A percentile compares a stretch with the other conserved stretches of the same genome.
Conservation (phyloP, 371 early-diverging fungal species). For the Mycotypha africana region DNA sequence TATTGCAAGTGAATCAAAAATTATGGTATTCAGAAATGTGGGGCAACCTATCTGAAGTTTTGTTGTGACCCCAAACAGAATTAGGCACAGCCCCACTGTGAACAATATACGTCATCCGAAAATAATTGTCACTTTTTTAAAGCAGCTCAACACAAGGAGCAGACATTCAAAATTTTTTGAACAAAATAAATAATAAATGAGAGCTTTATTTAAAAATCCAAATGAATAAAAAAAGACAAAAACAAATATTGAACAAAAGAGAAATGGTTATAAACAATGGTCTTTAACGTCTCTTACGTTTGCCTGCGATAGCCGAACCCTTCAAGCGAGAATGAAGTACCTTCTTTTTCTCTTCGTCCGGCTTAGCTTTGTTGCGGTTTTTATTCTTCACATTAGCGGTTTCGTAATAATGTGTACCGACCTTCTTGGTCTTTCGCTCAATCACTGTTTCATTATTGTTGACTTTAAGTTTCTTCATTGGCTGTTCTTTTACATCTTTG, state of each 20-base stretch:
- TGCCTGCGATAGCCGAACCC: constrained; percentile 32
- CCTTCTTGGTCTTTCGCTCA: constrained; percentile 60
- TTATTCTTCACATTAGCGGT: constrained; percentile 91
- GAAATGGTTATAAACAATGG: not conserved
- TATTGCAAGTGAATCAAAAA: no score
- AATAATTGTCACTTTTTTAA: no score
- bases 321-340: constrained; percentile 36
- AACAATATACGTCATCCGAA: no score
- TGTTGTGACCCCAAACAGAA: no score
- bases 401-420: constrained; percentile 83
- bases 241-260: not conserved
- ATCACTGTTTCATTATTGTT: constrained; percentile 26
- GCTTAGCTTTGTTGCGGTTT: constrained; percentile 74
- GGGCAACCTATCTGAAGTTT: no score
- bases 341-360: constrained; percentile 51
- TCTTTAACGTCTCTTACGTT: constrained; percentile 34
- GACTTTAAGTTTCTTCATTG: constrained; percentile 21
- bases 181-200: no score
- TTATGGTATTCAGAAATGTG: no score
- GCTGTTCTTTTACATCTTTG: constrained; percentile 20
- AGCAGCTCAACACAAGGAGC: no score
- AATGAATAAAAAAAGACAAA: not conserved
- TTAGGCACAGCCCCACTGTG: no score
- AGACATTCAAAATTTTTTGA: no score
- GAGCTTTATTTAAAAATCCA: no score